Conservation (phyloP, 73 alveolate genomes). For the Uronychia binucleata region DNA sequence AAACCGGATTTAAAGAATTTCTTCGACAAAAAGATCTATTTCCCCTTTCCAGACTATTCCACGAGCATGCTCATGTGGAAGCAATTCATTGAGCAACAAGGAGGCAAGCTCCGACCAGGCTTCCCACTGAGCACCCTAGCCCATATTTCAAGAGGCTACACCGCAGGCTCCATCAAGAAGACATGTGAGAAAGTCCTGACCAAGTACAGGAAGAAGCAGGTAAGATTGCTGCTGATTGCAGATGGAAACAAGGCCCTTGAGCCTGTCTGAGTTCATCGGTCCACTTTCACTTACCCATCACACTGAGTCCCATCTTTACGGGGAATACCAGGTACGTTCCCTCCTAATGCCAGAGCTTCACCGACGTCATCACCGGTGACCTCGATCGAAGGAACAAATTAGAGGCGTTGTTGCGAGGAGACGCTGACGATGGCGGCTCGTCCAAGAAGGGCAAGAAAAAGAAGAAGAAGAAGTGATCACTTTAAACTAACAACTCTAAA, state of each 20-base stretch:
- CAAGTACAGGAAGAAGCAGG: conserved; percentile 67
- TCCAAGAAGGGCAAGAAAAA: conserved; percentile 67
- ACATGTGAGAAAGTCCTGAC: conserved; percentile 78
- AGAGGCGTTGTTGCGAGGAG: conserved; percentile 57
- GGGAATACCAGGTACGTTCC: conserved; percentile 32
- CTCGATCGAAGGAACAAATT: conserved; percentile 60
- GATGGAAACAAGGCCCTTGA: conserved; percentile 70
- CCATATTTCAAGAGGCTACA: conserved; percentile 82
- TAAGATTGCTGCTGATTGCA: conserved; percentile 31
- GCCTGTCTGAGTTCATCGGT: conserved; percentile 72
- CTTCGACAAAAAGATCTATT: conserved; percentile 82
- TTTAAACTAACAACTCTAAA: not conserved
- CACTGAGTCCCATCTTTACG: conserved; percentile 63
- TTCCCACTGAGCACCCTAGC: conserved; percentile 87
- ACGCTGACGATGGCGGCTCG: conserved; percentile 60
- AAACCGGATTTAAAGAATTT: conserved; percentile 73
- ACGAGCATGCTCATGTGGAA: conserved; percentile 77
- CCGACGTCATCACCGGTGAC: conserved; percentile 59
- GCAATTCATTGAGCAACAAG: conserved; percentile 70
- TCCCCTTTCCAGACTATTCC: conserved; percentile 88
- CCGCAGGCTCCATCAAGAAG: conserved; percentile 80
- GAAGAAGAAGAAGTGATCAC: conserved; percentile 57
- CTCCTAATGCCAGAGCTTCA: conserved; percentile 23
- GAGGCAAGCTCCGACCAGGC: conserved; percentile 67
- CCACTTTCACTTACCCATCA: conserved; percentile 73